Evolutionary conservation across 306 rosid species (phyloP), one percentile per base, ranked within the genome.

Genomic region (Pachyrhizus erosus): DNA sequence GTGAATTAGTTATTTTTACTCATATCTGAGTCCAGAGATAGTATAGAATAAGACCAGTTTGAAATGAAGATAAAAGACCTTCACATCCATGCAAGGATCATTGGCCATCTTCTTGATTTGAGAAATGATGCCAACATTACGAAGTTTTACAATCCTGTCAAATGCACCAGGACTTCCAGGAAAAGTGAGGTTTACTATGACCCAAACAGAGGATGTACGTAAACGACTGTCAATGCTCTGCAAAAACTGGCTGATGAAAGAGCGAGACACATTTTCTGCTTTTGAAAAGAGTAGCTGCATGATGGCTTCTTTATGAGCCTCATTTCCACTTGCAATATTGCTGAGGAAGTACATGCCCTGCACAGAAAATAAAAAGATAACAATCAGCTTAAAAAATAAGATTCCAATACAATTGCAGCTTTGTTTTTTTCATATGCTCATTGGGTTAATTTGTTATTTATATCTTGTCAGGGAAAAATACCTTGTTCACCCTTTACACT

Each of bases 261-360:
- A 85, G 78, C 79, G 86, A 65, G 83, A 49, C 67, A 83, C 89
- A 7, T 83, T 85, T 29, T 87, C 93, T 66, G 83, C 83, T 72
- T 79, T 86, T 31, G 86, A 79, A 75, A 90, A 73, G 24, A 93
- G 84, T 81, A 85, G 93, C 49, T 89, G 87, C 89, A 90, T 90
- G 40, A 91, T 91, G 6, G 92, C 88, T 66, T 91, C 98, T 87
- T 89, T 93, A 82, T 91, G 97, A 79, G 88, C 57, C 76, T 93
- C 98, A 39, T 88, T 90, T 82, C 97, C 94, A 75, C 97, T 89
- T 24, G 98, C 90, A 80, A 93, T 86, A 81, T 93, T 93, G 84
- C 88, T 31, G 74, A 93, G 87, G 31, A 90, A 92, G 84, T 89
- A 89, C 92, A 93, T 84, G 58, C 97, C 97, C 98, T 93, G 65